Base-by-base conservation (phyloP, 805 yeast species). In the Metschnikowia cerradonensis region DNA sequence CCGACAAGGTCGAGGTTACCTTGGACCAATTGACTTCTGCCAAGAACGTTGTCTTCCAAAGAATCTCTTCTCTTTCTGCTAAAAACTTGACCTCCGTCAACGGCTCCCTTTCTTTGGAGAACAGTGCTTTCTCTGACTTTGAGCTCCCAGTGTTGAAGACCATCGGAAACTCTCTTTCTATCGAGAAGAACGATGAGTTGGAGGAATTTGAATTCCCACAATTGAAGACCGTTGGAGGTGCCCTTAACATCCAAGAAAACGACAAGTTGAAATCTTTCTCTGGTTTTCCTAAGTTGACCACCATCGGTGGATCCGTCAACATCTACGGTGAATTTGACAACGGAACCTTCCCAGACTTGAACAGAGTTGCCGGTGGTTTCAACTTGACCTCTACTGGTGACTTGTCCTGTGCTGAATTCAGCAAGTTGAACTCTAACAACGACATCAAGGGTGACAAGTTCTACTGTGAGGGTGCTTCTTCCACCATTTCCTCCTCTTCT, bases 311-410 rank as follows among this genome's bases (percentile, higher is more conserved):
- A 81, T 94, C 98, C 62, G 82, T 92, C 59, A 78, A 77, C 67
- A 73, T 92, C 58, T 72, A 71, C 59, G 99, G 99, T 79, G 76
- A 80, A 72, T 89, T 90, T 74, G 77, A 83, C 68, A 80, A 83
- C 65, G 94, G 94, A 66, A 75, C 90, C 54, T 81, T 94, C 69
- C 82, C 85, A 59, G 64, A 81, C 34, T 82, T 94, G 70, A 76
- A 72, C 62, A 81, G 86, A 65, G 96, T 94, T 64, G 82, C 82
- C 68, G 99, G 99, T 82, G 97, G 96, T 72, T 95, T 91, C 75
- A 75, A 76, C 66, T 79, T 94, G 66, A 86, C 85, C 68, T 79
- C 96, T 54, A 67, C 74, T 52, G 86, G 88, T 67, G 85, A 86
- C 64, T 83, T 89, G 73, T 83, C 90, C 74, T 94, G 99, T 83